Percentiles rank a stretch among this genome's conserved stretches.
These are phyloP conservation scores for Aspergillus avenaceus DNA, from an alignment of 495 filamentous ascomycete species.

Conservation along the genomic window DNA sequence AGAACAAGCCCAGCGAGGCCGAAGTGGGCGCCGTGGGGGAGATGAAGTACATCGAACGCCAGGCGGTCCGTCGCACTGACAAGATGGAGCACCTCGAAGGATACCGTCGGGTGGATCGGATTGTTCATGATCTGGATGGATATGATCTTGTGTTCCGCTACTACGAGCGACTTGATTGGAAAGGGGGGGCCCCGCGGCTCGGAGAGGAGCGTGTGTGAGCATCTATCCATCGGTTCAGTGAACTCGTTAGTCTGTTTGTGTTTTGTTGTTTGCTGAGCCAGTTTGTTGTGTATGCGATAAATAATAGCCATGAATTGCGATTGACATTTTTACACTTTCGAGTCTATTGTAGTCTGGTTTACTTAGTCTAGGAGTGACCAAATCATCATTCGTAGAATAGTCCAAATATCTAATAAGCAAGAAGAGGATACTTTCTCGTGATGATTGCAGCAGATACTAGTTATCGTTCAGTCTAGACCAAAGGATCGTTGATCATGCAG, in stretches of 20 bases:
- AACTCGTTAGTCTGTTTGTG: neutral
- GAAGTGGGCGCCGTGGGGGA: constrained; percentile 34
- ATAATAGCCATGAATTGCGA: too few species aligned
- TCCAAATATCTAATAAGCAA: too few species aligned
- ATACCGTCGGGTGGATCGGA: constrained; percentile 87
- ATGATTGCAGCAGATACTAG: too few species aligned
- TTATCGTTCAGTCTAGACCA: too few species aligned
- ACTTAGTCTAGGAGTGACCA: too few species aligned
- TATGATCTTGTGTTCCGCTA: constrained; percentile 97
- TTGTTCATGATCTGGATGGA: constrained; percentile 95
- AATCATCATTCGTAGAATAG: too few species aligned
- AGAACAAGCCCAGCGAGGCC: constrained; percentile 63
- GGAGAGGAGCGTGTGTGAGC: constrained; percentile 53
- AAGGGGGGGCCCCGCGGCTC: constrained; percentile 69
- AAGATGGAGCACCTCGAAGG: constrained; percentile 82
- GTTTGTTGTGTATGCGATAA: too few species aligned
- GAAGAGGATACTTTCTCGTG: too few species aligned
- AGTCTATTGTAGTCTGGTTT: too few species aligned
- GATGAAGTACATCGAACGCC: constrained; percentile 41
- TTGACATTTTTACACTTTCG: too few species aligned
- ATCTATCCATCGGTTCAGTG: constrained; percentile 1
- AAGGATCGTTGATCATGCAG: too few species aligned
- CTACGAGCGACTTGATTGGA: constrained; percentile 92
- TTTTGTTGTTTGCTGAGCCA: constrained; percentile 2
- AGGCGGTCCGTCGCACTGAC: constrained; percentile 48